Conservation (phyloP, 2,329 filamentous ascomycete genomes). For the Bipolaris victoriae region DNA sequence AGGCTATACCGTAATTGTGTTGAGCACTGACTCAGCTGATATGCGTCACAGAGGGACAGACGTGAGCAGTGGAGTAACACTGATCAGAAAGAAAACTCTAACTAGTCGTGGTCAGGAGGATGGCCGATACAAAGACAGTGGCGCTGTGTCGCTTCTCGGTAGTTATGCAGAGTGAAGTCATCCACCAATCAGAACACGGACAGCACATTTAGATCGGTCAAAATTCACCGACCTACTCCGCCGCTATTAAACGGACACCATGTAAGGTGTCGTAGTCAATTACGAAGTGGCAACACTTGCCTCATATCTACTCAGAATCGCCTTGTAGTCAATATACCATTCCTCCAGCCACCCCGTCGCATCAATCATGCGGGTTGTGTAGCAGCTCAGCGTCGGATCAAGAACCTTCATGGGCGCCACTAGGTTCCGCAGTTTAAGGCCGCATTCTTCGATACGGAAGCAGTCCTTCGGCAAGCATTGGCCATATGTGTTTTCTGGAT, state of each 20-base stretch:
- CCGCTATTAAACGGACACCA: not conserved
- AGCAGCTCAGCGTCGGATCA: slow-evolving; percentile 36
- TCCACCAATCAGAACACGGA: not conserved
- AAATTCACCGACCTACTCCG: slow-evolving; percentile 24
- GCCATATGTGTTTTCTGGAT: slow-evolving; percentile 35
- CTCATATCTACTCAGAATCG: slow-evolving; percentile 34
- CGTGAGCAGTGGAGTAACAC: no score
- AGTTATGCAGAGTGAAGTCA: not conserved
- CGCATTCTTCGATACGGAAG: slow-evolving; percentile 32
- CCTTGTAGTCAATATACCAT: slow-evolving; percentile 34
- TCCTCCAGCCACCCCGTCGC: slow-evolving; percentile 36
- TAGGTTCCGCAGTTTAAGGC: slow-evolving; percentile 25
- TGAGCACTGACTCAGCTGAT: no score
- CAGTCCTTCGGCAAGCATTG: slow-evolving; percentile 22
- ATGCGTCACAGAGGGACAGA: no score
- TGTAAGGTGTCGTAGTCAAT: not conserved
- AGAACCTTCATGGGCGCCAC: slow-evolving; percentile 21
- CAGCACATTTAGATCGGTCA: slow-evolving; percentile 15
- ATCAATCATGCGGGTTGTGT: slow-evolving; percentile 35
- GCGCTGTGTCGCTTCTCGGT: no score
- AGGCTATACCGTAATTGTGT: no score
- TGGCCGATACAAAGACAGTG: no score
- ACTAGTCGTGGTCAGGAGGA: no score
- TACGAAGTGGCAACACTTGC: slow-evolving; percentile 13
- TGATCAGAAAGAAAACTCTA: no score